phyloP scores from a whole-genome alignment of 108 stramenopile genomes.

The Licmophora abbreviata region DNA sequence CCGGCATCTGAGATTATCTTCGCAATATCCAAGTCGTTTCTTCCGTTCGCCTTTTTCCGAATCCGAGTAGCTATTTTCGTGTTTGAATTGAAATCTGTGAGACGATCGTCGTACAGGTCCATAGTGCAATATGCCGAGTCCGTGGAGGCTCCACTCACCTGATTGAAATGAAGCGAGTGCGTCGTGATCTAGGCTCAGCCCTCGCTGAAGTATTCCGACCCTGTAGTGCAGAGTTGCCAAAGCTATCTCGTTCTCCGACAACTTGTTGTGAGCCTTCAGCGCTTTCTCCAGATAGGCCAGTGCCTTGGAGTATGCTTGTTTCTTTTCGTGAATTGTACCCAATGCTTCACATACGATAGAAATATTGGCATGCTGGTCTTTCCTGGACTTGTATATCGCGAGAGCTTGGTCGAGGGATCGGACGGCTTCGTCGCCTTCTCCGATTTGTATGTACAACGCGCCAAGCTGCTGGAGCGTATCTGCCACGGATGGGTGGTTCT shows the following conservation, averaged over 20 bases:
- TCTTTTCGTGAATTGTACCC: slow-evolving; percentile 14
- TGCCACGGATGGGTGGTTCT: slow-evolving; percentile 25
- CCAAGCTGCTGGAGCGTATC: slow-evolving; percentile 35
- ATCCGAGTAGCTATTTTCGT: slow-evolving; percentile 34
- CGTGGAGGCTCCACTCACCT: too few relatives aligned
- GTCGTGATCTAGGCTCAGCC: slow-evolving; percentile 17
- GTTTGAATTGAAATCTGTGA: neutral
- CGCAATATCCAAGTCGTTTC: slow-evolving; percentile 33
- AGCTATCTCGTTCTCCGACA: slow-evolving; percentile 15
- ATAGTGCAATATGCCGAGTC: neutral
- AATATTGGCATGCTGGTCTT: slow-evolving; percentile 18
- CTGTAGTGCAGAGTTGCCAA: slow-evolving; percentile 28
- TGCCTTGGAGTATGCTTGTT: slow-evolving; percentile 14
- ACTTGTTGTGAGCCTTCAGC: slow-evolving; percentile 21
- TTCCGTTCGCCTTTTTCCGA: slow-evolving; percentile 25
- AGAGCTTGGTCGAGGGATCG: slow-evolving; percentile 28
- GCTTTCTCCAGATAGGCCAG: slow-evolving; percentile 22
- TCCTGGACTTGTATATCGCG: slow-evolving; percentile 17
- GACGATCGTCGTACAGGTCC: neutral
- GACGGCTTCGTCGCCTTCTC: slow-evolving; percentile 16
- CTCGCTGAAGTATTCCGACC: slow-evolving; percentile 30
- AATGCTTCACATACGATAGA: slow-evolving; percentile 36
- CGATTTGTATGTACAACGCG: slow-evolving; percentile 23
- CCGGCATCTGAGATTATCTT: slow-evolving; percentile 38
- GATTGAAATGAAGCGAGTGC: slow-evolving; percentile 37